phyloP scores from a whole-genome alignment of 495 filamentous ascomycete genomes.

The Neurospora sp. region DNA sequence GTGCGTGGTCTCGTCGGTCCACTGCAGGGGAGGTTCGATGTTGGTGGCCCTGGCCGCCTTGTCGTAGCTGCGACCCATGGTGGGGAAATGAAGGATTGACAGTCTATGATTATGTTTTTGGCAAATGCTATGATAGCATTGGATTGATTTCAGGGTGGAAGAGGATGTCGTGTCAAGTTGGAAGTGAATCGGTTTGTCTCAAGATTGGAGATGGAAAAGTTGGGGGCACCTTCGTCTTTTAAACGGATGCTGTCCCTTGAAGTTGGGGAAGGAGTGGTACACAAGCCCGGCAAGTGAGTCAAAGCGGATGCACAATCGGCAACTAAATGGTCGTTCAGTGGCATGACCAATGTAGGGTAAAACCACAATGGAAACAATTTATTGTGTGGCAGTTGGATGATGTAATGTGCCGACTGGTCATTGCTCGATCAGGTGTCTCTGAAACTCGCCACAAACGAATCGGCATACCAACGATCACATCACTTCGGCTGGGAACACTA shows the following conservation, averaged over 20 bases:
- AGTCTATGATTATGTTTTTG: not conserved
- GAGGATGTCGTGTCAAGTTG: not conserved
- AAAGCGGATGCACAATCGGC: not conserved
- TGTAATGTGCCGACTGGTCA: not conserved
- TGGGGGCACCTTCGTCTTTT: not conserved
- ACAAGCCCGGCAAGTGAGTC: not conserved
- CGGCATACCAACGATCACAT: not conserved
- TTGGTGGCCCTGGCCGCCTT: conserved; percentile 8
- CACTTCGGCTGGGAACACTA: not conserved
- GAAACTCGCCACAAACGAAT: not conserved
- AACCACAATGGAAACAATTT: not conserved
- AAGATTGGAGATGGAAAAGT: not conserved
- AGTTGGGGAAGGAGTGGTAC: not conserved
- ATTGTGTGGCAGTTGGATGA: not conserved
- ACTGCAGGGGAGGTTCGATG: conserved; percentile 10
- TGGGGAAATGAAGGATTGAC: not conserved
- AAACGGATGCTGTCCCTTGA: not conserved
- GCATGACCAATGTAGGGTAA: not conserved
- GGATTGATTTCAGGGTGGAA: not conserved
- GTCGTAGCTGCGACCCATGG: conserved; percentile 16
- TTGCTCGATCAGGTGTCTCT: not conserved
- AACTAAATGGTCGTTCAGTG: not conserved
- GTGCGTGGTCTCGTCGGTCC: conserved; percentile 13
- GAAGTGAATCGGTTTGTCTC: not conserved
- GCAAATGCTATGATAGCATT: not conserved